A percentile compares a stretch with the other conserved stretches of the same genome.
These are phyloP conservation scores for Taphrina confusa DNA, from an alignment of 1,139 yeast species.

Conservation along the genomic window DNA sequence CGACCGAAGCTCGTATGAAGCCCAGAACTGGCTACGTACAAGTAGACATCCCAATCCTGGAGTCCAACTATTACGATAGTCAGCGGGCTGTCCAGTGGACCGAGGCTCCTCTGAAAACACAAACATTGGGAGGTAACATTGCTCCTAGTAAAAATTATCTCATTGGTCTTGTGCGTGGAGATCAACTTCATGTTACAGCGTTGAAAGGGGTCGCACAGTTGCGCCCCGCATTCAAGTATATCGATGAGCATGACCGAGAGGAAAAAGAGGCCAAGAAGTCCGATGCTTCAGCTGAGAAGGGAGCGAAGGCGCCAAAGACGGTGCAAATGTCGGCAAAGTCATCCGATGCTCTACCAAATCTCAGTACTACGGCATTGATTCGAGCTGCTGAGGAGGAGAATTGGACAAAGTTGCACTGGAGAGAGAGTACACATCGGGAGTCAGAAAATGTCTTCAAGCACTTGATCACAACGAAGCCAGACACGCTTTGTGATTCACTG, in stretches of 20 bases:
- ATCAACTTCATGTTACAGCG: conserved; percentile 64
- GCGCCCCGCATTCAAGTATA: conserved; percentile 76
- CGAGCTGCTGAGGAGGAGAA: conserved; percentile 52
- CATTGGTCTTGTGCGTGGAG: conserved; percentile 38
- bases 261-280: conserved; percentile 23
- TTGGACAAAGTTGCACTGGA: conserved; percentile 29
- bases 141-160: conserved; percentile 4
- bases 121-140: conserved; percentile 23
- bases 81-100: conserved; percentile 34
- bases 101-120: conserved; percentile 15
- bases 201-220: conserved; percentile 71
- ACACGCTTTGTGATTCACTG: conserved; percentile 19
- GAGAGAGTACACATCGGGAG: conserved; percentile 5
- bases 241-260: conserved; percentile 49
- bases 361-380: conserved; percentile 42
- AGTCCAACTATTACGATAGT: conserved; percentile 53
- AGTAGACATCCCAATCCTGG: conserved; percentile 69
- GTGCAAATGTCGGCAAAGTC: conserved; percentile 35
- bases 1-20: conserved; percentile 61
- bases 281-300: conserved; percentile 38
- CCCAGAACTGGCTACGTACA: conserved; percentile 62
- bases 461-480: conserved; percentile 8
- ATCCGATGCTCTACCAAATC: conserved; percentile 33
- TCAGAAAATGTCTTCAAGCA: conserved; percentile 14
- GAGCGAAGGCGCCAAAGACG: conserved; percentile 32